These are phyloP conservation scores for Filobasidium floriforme DNA, from an alignment of 768 basidiomycete species.

Conservation along the genomic window DNA sequence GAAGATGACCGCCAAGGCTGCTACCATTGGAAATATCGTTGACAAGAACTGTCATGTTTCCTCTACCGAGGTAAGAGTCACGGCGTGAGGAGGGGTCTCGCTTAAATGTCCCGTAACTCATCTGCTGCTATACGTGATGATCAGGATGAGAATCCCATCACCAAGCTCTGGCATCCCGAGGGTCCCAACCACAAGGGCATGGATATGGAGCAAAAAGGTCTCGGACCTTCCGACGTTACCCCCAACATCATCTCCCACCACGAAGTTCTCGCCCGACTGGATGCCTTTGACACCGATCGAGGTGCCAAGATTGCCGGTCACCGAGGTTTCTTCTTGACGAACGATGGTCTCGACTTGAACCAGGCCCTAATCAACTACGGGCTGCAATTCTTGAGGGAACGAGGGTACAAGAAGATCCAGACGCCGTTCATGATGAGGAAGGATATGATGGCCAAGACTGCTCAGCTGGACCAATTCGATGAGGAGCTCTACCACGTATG, in stretches of 20 bases:
- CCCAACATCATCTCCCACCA: conserved; percentile 89
- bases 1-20: conserved; percentile 70
- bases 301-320: conserved; percentile 86
- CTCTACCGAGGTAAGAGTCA: conserved; percentile 62
- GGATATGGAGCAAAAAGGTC: conserved; percentile 29
- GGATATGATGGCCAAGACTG: conserved; percentile 93
- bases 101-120: conserved; percentile 5
- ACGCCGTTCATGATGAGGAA: conserved; percentile 99
- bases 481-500: conserved; percentile 92
- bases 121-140: neutral
- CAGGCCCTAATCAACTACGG: conserved; percentile 92
- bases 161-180: conserved; percentile 78
- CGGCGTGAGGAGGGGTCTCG: conserved; percentile 25
- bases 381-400: conserved; percentile 77
- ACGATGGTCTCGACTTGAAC: conserved; percentile 94
- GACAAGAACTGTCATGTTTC: conserved; percentile 78
- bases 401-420: conserved; percentile 85
- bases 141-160: conserved; percentile 80
- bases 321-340: conserved; percentile 90
- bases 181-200: conserved; percentile 60
- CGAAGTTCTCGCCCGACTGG: conserved; percentile 84
- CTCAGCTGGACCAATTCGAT: conserved; percentile 95
- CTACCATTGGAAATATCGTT: conserved; percentile 84
- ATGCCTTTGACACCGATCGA: conserved; percentile 94
- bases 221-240: conserved; percentile 53